Conservation (phyloP, 768 basidiomycete genomes). For the Phylloporus sp. region DNA sequence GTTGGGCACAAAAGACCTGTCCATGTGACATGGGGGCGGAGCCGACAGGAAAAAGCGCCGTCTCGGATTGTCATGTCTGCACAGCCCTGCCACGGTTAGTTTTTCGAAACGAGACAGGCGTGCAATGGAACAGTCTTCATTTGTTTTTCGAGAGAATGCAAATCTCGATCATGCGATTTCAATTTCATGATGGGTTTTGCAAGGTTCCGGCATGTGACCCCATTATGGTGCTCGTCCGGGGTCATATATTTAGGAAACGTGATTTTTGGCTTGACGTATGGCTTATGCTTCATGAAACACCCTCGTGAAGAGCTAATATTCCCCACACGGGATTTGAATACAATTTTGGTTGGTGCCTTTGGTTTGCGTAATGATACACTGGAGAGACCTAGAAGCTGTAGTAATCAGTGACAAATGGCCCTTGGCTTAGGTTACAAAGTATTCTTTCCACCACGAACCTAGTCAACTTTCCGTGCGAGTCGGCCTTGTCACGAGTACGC, state of each 20-base stretch:
- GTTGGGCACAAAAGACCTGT: not conserved
- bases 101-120: not conserved
- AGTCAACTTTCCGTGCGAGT: too few relatives aligned
- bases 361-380: conserved; percentile 4
- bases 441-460: not conserved
- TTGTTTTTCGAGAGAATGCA: not conserved
- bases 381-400: not conserved
- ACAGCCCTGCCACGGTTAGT: not conserved
- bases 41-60: not conserved
- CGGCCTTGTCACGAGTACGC: not conserved
- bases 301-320: not conserved
- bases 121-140: not conserved
- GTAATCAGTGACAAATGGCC: not conserved
- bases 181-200: conserved; percentile 4
- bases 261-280: not conserved
- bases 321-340: not conserved
- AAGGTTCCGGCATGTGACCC: not conserved
- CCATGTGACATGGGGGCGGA: too few relatives aligned
- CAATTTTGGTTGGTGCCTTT: not conserved
- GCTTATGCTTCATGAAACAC: not conserved
- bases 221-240: not conserved
- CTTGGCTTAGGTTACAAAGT: not conserved
- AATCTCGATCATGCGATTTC: conserved; percentile 6
- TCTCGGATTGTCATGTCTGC: not conserved
- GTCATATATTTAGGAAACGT: not conserved